Conservation (phyloP, 352 stramenopile species). For the Phytophthora cactorum region DNA sequence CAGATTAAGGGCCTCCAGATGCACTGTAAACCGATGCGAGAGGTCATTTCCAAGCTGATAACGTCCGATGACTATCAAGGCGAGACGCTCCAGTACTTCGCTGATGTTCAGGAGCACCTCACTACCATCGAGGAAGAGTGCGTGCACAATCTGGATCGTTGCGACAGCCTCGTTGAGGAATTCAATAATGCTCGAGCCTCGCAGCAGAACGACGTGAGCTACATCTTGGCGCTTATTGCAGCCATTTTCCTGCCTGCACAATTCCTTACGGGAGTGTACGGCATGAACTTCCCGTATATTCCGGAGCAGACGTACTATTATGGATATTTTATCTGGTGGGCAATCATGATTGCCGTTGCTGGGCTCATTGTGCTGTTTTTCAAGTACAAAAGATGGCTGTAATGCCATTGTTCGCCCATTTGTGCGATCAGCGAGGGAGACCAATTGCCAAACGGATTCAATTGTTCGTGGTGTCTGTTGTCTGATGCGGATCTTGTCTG, state of each 20-base stretch:
- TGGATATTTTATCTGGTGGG: slow-evolving; percentile 84
- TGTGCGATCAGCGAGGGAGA: no score
- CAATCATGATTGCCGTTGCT: slow-evolving; percentile 49
- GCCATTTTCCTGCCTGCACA: slow-evolving; percentile 81
- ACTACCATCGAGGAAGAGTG: slow-evolving; percentile 78
- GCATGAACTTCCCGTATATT: slow-evolving; percentile 90
- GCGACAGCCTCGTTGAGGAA: slow-evolving; percentile 65
- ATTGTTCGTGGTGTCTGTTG: no score
- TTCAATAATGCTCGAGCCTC: slow-evolving; percentile 62
- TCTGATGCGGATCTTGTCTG: no score
- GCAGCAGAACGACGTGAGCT: slow-evolving; percentile 77
- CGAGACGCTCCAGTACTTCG: slow-evolving; percentile 81
- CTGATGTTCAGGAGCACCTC: slow-evolving; percentile 85
- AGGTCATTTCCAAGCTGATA: slow-evolving; percentile 67
- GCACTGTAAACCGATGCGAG: slow-evolving; percentile 65
- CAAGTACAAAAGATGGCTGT: slow-evolving; percentile 67
- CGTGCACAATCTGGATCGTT: slow-evolving; percentile 70
- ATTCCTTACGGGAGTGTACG: slow-evolving; percentile 86
- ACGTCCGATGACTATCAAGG: slow-evolving; percentile 69
- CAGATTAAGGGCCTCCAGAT: slow-evolving; percentile 73
- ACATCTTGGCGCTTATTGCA: slow-evolving; percentile 74
- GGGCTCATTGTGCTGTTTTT: slow-evolving; percentile 53
- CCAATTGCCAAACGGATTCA: no score
- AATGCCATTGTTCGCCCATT: not conserved
- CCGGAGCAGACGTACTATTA: slow-evolving; percentile 69